Conservation (phyloP, 441 rosid species). For the Kokia cookei region DNA sequence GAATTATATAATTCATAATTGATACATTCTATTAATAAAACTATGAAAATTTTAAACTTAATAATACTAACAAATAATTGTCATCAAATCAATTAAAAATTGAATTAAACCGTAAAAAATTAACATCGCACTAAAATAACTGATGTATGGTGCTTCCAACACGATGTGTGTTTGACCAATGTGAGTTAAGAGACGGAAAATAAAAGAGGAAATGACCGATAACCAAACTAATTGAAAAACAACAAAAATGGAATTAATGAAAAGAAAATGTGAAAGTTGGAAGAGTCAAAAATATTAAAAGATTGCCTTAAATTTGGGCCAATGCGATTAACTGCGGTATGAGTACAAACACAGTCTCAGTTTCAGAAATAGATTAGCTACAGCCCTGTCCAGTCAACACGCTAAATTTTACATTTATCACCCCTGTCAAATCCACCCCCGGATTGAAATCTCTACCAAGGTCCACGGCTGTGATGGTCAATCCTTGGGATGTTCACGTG, state of each 20-base stretch:
- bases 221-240: background rate
- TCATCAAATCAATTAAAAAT: no score
- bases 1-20: no score
- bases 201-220: background rate
- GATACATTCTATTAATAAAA: no score
- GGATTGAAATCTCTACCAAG: background rate
- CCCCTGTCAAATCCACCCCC: background rate
- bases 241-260: background rate
- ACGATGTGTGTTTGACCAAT: no score
- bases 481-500: conserved; percentile 20
- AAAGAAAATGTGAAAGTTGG: background rate
- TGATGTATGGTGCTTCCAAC: no score
- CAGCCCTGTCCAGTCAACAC: background rate
- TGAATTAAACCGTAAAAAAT: no score
- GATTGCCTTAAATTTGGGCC: background rate
- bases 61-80: no score
- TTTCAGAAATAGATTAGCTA: background rate
- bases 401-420: background rate
- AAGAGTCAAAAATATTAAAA: conserved; percentile 1
- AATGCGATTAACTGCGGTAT: background rate
- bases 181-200: background rate
- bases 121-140: no score
- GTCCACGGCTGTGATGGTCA: conserved; percentile 10
- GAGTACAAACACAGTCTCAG: background rate
- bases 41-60: no score